A percentile compares a stretch with the other conserved stretches of the same genome.
Evolutionary conservation across 1,139 yeast species (phyloP).

Genomic region (Sugiyamaella novakii): DNA sequence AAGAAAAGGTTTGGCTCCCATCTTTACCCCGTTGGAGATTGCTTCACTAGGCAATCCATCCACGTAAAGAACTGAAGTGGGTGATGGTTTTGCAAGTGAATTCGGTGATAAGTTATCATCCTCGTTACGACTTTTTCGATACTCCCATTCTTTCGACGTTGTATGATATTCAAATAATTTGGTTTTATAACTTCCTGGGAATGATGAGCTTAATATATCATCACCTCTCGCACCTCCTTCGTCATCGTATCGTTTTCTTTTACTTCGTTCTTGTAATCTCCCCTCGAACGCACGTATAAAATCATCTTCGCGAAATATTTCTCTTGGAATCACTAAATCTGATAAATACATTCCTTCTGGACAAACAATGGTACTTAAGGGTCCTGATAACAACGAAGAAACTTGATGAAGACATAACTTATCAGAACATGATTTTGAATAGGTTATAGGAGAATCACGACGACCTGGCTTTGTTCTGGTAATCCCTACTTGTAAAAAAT

Average conservation of each 20-base stretch:
- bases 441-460: conserved; percentile 65
- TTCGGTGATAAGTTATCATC: conserved; percentile 16
- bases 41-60: conserved; percentile 31
- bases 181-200: conserved; percentile 8
- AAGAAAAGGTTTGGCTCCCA: conserved; percentile 39
- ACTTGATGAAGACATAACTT: conserved; percentile 68
- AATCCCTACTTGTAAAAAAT: conserved; percentile 57
- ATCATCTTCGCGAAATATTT: conserved; percentile 42
- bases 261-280: conserved; percentile 11
- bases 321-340: conserved; percentile 56
- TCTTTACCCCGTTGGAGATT: conserved; percentile 39
- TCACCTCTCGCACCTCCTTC: background rate
- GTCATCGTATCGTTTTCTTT: conserved; percentile 3
- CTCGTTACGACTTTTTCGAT: conserved; percentile 15
- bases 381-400: conserved; percentile 58
- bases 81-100: conserved; percentile 27
- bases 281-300: conserved; percentile 48
- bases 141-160: conserved; percentile 26
- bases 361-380: conserved; percentile 49
- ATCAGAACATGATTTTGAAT: conserved; percentile 87
- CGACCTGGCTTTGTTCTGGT: conserved; percentile 94
- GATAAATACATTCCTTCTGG: conserved; percentile 51
- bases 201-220: background rate
- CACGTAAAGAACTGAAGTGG: conserved; percentile 31
- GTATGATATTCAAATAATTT: conserved; percentile 22